A percentile compares a stretch with the other conserved stretches of the same genome.
phyloP scores from a whole-genome alignment of 1,284 basidiomycete species.

The Microbotryomycetes sp. region DNA sequence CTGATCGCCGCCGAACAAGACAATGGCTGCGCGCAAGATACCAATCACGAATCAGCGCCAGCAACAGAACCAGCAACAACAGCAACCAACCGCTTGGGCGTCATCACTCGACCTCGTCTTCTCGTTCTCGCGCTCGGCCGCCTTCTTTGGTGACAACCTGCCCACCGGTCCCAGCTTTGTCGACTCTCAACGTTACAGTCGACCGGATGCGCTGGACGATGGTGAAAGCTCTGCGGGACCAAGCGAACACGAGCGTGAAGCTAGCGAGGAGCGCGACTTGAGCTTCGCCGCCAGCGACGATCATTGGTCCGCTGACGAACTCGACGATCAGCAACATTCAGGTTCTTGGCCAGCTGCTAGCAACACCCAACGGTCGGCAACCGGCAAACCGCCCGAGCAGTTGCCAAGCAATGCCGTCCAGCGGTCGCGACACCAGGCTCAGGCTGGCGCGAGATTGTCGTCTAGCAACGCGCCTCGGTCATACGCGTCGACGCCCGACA shows the following conservation, averaged over 20 bases:
- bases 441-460: neutral
- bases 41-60: constrained; percentile 1
- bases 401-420: constrained; percentile 26
- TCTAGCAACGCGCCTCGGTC: neutral
- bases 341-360: constrained; percentile 1
- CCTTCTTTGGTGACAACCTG: constrained; percentile 32
- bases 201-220: constrained; percentile 16
- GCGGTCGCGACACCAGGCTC: neutral
- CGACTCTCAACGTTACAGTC: constrained; percentile 23
- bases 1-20: no score
- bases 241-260: constrained; percentile 30
- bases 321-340: neutral
- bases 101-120: constrained; percentile 33
- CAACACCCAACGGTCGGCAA: neutral
- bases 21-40: constrained; percentile 1
- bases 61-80: neutral
- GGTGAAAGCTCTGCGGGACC: constrained; percentile 26
- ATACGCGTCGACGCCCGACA: neutral
- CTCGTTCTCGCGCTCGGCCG: constrained; percentile 33
- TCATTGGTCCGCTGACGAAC: constrained; percentile 1
- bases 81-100: neutral
- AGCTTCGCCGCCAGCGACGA: constrained; percentile 3
- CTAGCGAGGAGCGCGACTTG: constrained; percentile 29
- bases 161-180: constrained; percentile 32
- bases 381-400: constrained; percentile 3